Base-by-base conservation (phyloP, 1,139 yeast genomes). In the Hyphopichia pseudoburtonii region DNA sequence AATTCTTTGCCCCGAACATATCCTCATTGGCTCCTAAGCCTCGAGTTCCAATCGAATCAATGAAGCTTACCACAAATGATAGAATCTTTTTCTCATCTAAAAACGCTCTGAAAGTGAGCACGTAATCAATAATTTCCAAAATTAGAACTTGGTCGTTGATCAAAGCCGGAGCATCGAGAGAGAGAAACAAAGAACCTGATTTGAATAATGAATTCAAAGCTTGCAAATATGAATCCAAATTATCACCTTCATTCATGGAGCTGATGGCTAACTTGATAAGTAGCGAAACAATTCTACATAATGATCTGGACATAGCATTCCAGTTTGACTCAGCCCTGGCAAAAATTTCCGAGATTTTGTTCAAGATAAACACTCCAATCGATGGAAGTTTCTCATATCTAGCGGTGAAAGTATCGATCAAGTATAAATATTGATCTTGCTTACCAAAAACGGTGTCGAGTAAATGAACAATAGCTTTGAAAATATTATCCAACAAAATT, bases 401-500 rank as follows among this genome's bases (percentile, higher is more conserved):
- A 15, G 50, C 41, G 30, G 72, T 52, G 46, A 79, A 80, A 15
- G 68, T 64, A 34, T 79, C 80, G 46, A 81, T 67, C 52, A 80
- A 54, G 43, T 76, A 75, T 32, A 75, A 64, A 56, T 79, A 79
- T 49, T 80, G 85, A 41, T 79, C 82, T 52, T 80, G 82, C 54
- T 80, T 76, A 6, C 85, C 86, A 47, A 82, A 66, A n/a, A 80
- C 70, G 31, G 79, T 69, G 56, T 82, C 87, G 31, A 83, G 57
- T 40, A 81, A 62, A 46, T 80, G 82, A 29, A 81, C 73, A 32
- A 80, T 66, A 2, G 84, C 75, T 48, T 76, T 77, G 54, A 82
- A 82, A 7, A 59, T 44, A 43, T 62, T 60, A 30, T 66, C 73
- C 37, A 56, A 62, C 24, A 70, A 55, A 32, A 62, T 62, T 37